Percentiles rank a stretch among this genome's conserved stretches.
These are phyloP conservation scores for Dorcoceras hygrometricum DNA, from an alignment of 257 asterid genomes.

Conservation along the genomic window DNA sequence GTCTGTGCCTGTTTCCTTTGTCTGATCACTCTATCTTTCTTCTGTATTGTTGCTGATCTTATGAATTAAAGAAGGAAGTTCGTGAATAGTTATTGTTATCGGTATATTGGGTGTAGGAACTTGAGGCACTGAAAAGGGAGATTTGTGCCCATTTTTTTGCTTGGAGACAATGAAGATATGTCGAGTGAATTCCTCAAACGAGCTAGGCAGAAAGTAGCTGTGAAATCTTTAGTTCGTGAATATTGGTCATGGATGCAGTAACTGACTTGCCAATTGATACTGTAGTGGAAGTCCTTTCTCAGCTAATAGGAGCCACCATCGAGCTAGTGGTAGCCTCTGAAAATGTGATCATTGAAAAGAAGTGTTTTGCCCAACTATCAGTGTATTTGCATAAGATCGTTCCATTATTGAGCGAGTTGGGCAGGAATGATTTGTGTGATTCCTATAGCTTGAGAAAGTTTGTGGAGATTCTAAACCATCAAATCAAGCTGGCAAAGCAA, in stretches of 20 bases:
- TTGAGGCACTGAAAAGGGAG: slow-evolving; percentile 15
- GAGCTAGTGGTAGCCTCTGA: slow-evolving; percentile 35
- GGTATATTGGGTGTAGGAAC: slow-evolving; percentile 16
- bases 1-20: neutral
- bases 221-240: slow-evolving; percentile 4
- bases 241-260: slow-evolving; percentile 40
- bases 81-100: neutral
- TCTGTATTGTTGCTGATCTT: neutral
- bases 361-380: slow-evolving; percentile 44
- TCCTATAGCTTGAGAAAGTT: slow-evolving; percentile 34
- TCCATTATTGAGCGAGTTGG: slow-evolving; percentile 48
- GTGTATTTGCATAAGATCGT: slow-evolving; percentile 40
- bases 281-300: slow-evolving; percentile 28
- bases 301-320: slow-evolving; percentile 36
- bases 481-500: slow-evolving; percentile 36
- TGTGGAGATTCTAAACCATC: slow-evolving; percentile 37
- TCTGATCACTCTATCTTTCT: neutral
- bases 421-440: slow-evolving; percentile 25
- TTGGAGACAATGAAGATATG: slow-evolving; percentile 4
- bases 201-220: slow-evolving; percentile 1
- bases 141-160: slow-evolving; percentile 1
- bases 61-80: neutral
- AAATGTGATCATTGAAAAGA: slow-evolving; percentile 36
- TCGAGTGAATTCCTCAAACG: slow-evolving; percentile 13
- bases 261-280: slow-evolving; percentile 28